A percentile compares a stretch with the other conserved stretches of the same genome.
Evolutionary conservation across 345 rosid genomes (phyloP).

Genomic region (Heritiera fomes): DNA sequence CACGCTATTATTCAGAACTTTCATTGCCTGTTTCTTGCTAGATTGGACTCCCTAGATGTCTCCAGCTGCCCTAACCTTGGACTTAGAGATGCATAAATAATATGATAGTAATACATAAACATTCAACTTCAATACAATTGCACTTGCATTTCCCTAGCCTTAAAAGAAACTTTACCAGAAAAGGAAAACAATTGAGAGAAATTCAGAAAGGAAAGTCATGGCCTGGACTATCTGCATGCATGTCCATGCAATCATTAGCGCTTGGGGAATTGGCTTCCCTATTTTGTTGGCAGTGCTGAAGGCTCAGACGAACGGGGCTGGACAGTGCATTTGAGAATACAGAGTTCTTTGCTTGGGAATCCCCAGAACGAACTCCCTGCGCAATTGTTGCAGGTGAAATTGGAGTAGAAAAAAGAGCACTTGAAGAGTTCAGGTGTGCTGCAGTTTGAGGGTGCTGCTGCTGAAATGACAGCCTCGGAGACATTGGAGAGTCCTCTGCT

Average conservation of each 20-base stretch:
- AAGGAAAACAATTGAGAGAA: not conserved
- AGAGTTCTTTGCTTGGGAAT: conserved; percentile 49
- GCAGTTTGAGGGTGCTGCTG: conserved; percentile 41
- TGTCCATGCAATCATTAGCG: conserved; percentile 51
- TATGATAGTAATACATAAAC: not conserved
- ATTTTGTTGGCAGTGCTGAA: conserved; percentile 43
- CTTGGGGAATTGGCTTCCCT: conserved; percentile 16
- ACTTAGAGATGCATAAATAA: not conserved
- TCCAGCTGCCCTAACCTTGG: not conserved
- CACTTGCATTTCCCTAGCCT: conserved; percentile 1
- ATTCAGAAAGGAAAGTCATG: conserved; percentile 27
- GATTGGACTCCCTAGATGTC: not conserved
- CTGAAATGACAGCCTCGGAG: conserved; percentile 48
- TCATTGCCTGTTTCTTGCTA: not conserved
- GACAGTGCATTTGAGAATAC: conserved; percentile 60
- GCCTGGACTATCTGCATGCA: conserved; percentile 53
- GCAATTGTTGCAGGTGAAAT: conserved; percentile 27
- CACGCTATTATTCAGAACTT: not conserved
- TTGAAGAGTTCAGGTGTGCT: conserved; percentile 23
- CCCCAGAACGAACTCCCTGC: conserved; percentile 38
- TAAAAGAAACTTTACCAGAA: conserved; percentile 4
- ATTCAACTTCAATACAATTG: not conserved
- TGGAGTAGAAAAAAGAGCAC: conserved; percentile 39
- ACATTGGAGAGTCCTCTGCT: conserved; percentile 56
- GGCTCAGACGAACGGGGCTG: conserved; percentile 71